These are phyloP conservation scores for Mucor racemosus DNA, from an alignment of 371 early-diverging fungal species.

Conservation along the genomic window DNA sequence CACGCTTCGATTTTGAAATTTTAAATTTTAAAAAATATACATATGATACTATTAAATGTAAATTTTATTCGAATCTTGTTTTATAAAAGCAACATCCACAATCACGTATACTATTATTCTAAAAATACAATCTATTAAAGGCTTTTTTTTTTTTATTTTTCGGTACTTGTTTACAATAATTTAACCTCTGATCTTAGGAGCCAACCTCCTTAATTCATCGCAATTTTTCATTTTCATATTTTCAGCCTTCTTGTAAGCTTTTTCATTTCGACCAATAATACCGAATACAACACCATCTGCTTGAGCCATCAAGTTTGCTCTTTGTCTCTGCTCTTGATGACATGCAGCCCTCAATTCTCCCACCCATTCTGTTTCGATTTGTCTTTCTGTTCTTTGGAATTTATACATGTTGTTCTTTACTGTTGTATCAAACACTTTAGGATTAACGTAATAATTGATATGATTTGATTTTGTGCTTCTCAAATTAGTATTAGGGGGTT, in stretches of 20 bases:
- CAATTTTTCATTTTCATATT: slow-evolving; percentile 41
- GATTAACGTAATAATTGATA: slow-evolving; percentile 53
- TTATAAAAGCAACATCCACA: too few species aligned
- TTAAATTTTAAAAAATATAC: too few species aligned
- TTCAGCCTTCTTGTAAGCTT: slow-evolving; percentile 39
- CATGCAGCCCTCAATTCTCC: slow-evolving; percentile 38
- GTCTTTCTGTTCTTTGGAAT: slow-evolving; percentile 38
- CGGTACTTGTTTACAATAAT: not conserved
- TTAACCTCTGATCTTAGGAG: slow-evolving; percentile 16
- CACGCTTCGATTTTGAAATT: too few species aligned
- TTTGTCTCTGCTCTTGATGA: slow-evolving; percentile 39
- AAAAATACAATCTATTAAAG: slow-evolving; percentile 2
- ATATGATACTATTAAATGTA: too few species aligned
- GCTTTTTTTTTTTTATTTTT: not conserved
- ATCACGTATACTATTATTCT: not conserved
- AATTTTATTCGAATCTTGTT: too few species aligned
- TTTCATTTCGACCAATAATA: slow-evolving; percentile 44
- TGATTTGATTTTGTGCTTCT: slow-evolving; percentile 42
- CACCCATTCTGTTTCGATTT: slow-evolving; percentile 47
- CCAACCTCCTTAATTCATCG: slow-evolving; percentile 40
- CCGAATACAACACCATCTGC: slow-evolving; percentile 44
- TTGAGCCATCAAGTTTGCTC: slow-evolving; percentile 29
- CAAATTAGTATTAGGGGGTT: slow-evolving; percentile 33
- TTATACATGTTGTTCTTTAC: slow-evolving; percentile 24
- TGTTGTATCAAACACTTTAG: slow-evolving; percentile 23